Evolutionary conservation across 352 stramenopile species (phyloP).

Genomic region (Pythium oligandrum): DNA sequence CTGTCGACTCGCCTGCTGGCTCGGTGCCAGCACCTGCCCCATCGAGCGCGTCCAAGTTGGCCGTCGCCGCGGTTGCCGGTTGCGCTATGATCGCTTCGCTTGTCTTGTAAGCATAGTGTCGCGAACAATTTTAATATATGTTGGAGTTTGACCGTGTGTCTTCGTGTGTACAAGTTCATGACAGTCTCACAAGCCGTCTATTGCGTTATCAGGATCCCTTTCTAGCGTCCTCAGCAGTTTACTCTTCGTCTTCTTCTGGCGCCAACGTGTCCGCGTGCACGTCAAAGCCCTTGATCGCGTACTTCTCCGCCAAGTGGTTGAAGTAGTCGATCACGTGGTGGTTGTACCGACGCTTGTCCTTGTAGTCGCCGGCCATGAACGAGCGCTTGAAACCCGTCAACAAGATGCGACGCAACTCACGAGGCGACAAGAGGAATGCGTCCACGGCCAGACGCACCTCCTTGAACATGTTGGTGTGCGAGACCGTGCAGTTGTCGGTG

Average conservation of each 20-base stretch:
- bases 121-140: no score
- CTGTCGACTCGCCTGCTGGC: not conserved
- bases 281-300: conserved; percentile 41
- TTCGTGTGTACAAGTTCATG: no score
- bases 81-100: not conserved
- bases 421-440: conserved; percentile 66
- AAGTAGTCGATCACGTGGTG: conserved; percentile 86
- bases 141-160: no score
- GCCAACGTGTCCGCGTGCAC: not conserved
- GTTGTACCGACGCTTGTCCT: conserved; percentile 75
- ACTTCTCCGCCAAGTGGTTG: conserved; percentile 69
- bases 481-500: conserved; percentile 87
- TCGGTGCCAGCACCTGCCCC: not conserved
- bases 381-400: conserved; percentile 56
- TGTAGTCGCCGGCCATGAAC: conserved; percentile 83
- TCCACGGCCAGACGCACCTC: conserved; percentile 81
- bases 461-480: conserved; percentile 77
- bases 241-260: no score
- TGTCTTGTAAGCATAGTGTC: conserved; percentile 1
- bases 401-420: conserved; percentile 70
- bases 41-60: no score
- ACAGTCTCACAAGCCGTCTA: no score
- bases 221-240: no score
- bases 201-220: no score
- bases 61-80: not conserved